A percentile compares a stretch with the other conserved stretches of the same genome.
Evolutionary conservation across 2,329 filamentous ascomycete genomes (phyloP).

Genomic region (Pseudonectria buxi): DNA sequence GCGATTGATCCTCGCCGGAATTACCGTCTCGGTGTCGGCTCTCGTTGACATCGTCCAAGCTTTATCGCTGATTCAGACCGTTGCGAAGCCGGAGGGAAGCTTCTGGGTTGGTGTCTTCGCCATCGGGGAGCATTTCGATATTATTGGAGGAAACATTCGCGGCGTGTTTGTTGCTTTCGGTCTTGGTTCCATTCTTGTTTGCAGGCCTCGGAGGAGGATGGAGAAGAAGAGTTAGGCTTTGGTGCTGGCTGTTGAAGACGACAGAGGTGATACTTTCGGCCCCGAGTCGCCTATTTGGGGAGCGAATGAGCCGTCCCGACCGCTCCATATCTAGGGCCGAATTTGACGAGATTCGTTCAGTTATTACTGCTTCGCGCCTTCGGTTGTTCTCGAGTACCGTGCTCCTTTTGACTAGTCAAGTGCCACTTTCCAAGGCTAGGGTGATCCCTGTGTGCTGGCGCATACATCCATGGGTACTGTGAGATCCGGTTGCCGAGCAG

Average conservation of each 20-base stretch:
- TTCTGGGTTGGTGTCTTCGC: conserved; percentile 87
- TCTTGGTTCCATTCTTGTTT: conserved; percentile 63
- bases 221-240: conserved; percentile 19
- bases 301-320: background rate
- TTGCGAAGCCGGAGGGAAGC: conserved; percentile 62
- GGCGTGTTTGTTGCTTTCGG: conserved; percentile 77
- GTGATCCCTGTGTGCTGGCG: too few relatives aligned
- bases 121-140: conserved; percentile 74
- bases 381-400: too few relatives aligned
- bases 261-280: conserved; percentile 2
- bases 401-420: too few relatives aligned
- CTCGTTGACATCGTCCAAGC: conserved; percentile 84
- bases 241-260: conserved; percentile 8
- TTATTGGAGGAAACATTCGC: conserved; percentile 81
- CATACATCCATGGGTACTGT: too few relatives aligned
- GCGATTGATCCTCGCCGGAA: conserved; percentile 65
- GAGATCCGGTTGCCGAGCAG: too few relatives aligned
- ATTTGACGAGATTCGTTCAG: background rate
- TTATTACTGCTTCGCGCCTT: too few relatives aligned
- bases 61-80: conserved; percentile 69
- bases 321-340: background rate
- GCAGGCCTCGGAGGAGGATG: conserved; percentile 68
- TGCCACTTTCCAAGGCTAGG: too few relatives aligned
- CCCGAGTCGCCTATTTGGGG: conserved; percentile 2
- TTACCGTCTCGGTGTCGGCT: conserved; percentile 77